phyloP scores from a whole-genome alignment of 163 green algal species.

The Chlamydomonas reinhardtii region DNA sequence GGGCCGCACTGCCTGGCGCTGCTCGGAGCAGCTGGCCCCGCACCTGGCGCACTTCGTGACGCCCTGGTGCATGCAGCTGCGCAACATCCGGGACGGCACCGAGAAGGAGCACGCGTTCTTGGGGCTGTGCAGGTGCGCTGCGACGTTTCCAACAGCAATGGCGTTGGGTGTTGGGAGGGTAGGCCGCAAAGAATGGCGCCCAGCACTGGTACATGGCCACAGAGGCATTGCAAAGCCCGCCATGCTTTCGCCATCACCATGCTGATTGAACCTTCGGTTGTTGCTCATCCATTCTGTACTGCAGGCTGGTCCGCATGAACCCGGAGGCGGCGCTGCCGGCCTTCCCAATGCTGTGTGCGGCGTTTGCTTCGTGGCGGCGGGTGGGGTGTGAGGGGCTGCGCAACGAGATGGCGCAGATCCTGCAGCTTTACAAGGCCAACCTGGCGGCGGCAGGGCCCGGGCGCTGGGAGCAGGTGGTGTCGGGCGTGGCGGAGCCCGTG shows the following conservation, averaged over 20 bases:
- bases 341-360: slow-evolving; percentile 70
- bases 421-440: slow-evolving; percentile 66
- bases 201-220: too few species aligned
- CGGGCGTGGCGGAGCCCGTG: slow-evolving; percentile 30
- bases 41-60: slow-evolving; percentile 62
- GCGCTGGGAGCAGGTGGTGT: slow-evolving; percentile 24
- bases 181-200: too few species aligned
- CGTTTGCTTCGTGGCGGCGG: slow-evolving; percentile 81
- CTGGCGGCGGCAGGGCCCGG: slow-evolving; percentile 32
- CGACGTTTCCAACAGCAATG: too few species aligned
- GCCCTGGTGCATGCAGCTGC: slow-evolving; percentile 82
- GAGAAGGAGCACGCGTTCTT: slow-evolving; percentile 97
- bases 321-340: slow-evolving; percentile 69
- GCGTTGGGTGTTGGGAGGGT: too few species aligned
- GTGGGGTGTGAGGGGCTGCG: slow-evolving; percentile 70
- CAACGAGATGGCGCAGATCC: slow-evolving; percentile 70
- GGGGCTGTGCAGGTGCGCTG: slow-evolving; percentile 71
- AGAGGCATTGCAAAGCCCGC: too few species aligned
- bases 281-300: neutral
- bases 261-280: too few species aligned
- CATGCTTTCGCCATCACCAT: too few species aligned
- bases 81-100: slow-evolving; percentile 86
- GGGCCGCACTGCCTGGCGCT: slow-evolving; percentile 83
- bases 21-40: slow-evolving; percentile 66
- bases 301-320: slow-evolving; percentile 77